Evolutionary conservation across 176 grass and related monocot species (phyloP).

Genomic region (Avena atlantica): DNA sequence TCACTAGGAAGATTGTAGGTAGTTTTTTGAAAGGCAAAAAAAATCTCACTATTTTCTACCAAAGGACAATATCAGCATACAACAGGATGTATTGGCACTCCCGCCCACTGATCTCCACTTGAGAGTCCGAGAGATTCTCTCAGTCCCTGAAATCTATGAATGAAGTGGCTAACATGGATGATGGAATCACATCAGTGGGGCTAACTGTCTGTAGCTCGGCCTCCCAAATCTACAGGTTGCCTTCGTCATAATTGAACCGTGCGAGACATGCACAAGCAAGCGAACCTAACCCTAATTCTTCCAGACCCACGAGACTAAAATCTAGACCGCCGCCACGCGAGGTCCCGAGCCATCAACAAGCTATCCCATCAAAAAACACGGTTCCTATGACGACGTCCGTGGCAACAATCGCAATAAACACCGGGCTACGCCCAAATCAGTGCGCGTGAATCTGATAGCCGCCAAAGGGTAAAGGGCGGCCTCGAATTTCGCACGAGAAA

Average conservation of each 20-base stretch:
- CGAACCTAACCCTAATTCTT: conserved; percentile 44
- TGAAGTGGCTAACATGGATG: background rate
- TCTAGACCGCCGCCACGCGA: background rate
- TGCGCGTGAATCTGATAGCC: background rate
- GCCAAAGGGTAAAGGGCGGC: background rate
- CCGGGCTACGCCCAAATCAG: background rate
- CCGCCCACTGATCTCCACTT: background rate
- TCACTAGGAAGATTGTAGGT: background rate
- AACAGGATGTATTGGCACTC: background rate
- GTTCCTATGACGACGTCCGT: background rate
- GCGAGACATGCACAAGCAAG: conserved; percentile 9
- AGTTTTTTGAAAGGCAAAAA: background rate
- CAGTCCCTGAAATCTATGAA: background rate
- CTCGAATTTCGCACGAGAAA: background rate
- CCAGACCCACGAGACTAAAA: background rate
- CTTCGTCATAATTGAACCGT: background rate
- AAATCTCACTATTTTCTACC: background rate
- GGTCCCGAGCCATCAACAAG: background rate
- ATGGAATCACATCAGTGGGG: background rate
- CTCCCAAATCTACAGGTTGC: background rate
- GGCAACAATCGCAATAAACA: background rate
- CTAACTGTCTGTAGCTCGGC: background rate
- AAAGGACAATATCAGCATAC: background rate
- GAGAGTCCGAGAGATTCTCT: background rate
- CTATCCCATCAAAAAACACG: background rate